Evolutionary conservation across 202 grass and related monocot genomes (phyloP), one percentile per base, ranked within the genome.

Genomic region (Eragrostis tef): DNA sequence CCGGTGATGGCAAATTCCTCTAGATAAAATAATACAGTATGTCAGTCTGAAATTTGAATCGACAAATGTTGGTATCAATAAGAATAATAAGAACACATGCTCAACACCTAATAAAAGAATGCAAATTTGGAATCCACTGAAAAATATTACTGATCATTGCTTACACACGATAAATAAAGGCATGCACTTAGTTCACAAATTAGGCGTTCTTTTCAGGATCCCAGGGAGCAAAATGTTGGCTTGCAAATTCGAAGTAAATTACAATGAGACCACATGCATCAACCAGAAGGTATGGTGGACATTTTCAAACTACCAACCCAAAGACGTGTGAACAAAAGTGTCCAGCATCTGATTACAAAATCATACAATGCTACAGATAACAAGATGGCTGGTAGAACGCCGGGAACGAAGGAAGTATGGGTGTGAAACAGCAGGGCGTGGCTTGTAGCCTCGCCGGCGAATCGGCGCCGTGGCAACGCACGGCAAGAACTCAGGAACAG

Each of bases 1-100:
- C 93, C 53, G 93, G 96, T 79, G 96, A 99, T 0, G 93, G 96
- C 60, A 99, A 76, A 75, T 99, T 99, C 70, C 96, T 96, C 96
- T 99, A 91, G 25, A 86, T 70, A 45, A 86, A 65, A 83, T 82
- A 82, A 82, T 70, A 20, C 50, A 15, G 19, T 63, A 65, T 21
- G 47, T 83, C 53, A 43, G 11, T 78, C 13, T 56, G n/a, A 69
- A 42, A 5, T 41, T 9, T 50, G 2, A 36, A 71, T 50, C 44
- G 25, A 79, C n/a, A 67, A 60, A 1, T 69, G 43, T 0, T 31
- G 4, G 41, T 71, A 77, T 68, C 48, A 27, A 60, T 17, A 26
- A 44, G 6, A 29, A 20, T 42, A 8, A 29, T 15, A 17, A n/a
- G 7, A 20, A 8, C 56, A 74, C 29, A 31, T 31, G 29, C 36